A percentile compares a stretch with the other conserved stretches of the same genome.
Evolutionary conservation across 2,329 filamentous ascomycete genomes (phyloP).

Genomic region (Graphilbum fragrans): DNA sequence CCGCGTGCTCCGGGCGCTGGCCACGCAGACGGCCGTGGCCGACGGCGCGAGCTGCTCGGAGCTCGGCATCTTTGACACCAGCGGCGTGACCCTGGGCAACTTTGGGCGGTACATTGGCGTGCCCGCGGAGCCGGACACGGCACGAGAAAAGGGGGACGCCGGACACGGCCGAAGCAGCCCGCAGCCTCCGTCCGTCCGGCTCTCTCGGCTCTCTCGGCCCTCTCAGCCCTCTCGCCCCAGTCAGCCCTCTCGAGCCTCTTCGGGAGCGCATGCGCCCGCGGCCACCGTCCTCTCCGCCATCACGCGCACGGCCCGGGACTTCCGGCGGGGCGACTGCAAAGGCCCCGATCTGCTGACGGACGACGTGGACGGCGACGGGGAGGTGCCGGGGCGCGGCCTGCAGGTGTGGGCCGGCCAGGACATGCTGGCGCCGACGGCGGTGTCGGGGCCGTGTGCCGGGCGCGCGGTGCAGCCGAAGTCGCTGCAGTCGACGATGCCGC

Average conservation of each 20-base stretch:
- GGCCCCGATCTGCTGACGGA: conserved; percentile 11
- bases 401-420: conserved; percentile 8
- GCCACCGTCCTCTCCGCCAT: background rate
- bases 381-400: background rate
- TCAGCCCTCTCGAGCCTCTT: background rate
- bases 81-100: conserved; percentile 5
- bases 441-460: background rate
- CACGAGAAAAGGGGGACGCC: background rate
- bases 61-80: conserved; percentile 6
- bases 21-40: background rate
- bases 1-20: conserved; percentile 15
- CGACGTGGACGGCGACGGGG: background rate
- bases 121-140: conserved; percentile 5
- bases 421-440: conserved; percentile 1
- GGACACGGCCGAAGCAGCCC: background rate
- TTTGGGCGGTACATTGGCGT: conserved; percentile 10
- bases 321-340: conserved; percentile 12
- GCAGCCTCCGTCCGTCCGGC: no score
- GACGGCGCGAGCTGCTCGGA: background rate
- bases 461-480: background rate
- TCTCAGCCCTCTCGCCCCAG: background rate
- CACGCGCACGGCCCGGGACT: conserved; percentile 4
- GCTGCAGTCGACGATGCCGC: background rate
- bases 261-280: background rate
- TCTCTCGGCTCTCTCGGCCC: no score